Evolutionary conservation across 2,329 filamentous ascomycete genomes (phyloP).

Genomic region (Alternaria sp.): DNA sequence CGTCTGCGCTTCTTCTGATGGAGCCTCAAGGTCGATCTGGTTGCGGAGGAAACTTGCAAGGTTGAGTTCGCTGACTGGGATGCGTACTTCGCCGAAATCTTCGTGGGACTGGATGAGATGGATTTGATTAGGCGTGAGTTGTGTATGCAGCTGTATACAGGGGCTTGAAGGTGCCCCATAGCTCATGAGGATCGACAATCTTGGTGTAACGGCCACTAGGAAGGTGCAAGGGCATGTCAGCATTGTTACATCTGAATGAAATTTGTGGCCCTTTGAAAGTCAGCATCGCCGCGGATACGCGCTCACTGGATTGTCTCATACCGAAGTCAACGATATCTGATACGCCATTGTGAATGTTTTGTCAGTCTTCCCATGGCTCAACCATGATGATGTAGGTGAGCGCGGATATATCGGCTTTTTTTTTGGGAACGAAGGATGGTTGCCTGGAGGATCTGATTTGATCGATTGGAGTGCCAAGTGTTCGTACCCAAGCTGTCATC

Average conservation of each 20-base stretch:
- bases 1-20: not conserved
- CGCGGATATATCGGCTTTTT: not conserved
- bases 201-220: not conserved
- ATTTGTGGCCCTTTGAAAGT: not conserved
- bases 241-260: not conserved
- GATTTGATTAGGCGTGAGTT: not conserved
- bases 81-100: not conserved
- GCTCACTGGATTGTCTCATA: not conserved
- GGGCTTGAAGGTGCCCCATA: not conserved
- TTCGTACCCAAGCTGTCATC: not conserved
- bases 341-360: not conserved
- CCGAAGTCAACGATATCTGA: not conserved
- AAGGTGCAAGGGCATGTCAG: not conserved
- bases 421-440: not conserved
- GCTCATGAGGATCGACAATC: not conserved
- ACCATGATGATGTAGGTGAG: not conserved
- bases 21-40: not conserved
- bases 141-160: not conserved
- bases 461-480: not conserved
- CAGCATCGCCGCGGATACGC: not conserved
- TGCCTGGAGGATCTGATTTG: not conserved
- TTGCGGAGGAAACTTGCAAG: not conserved
- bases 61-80: not conserved
- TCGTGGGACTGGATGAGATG: not conserved
- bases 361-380: not conserved